Conservation (phyloP, 768 basidiomycete species). For the Austroboletus festivus region DNA sequence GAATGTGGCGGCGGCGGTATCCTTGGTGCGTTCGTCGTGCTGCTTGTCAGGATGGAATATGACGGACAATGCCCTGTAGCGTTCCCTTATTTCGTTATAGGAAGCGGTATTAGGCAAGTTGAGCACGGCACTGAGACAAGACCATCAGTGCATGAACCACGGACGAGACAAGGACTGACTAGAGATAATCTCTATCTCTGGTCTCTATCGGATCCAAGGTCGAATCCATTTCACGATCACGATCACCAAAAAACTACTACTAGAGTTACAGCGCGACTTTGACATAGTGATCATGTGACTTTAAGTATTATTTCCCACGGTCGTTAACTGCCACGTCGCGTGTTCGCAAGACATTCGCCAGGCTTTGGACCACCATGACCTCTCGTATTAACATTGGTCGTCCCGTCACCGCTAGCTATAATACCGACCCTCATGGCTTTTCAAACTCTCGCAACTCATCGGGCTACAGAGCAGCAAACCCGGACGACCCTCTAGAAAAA, state of each 20-base stretch:
- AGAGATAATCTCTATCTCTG: constrained; percentile 21
- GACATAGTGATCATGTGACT: constrained; percentile 27
- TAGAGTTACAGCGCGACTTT: too few species aligned
- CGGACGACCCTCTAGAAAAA: constrained; percentile 80
- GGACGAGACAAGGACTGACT: constrained; percentile 17
- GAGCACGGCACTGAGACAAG: constrained; percentile 54
- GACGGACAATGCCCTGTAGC: constrained; percentile 68
- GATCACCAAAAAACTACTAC: too few species aligned
- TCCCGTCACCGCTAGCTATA: constrained; percentile 58
- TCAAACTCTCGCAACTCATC: constrained; percentile 65
- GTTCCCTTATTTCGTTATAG: constrained; percentile 67
- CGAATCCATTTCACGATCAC: too few species aligned
- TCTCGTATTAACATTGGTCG: constrained; percentile 82
- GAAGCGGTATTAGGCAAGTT: constrained; percentile 67
- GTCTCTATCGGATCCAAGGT: constrained; percentile 7
- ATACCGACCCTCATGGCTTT: constrained; percentile 75
- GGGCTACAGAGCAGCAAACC: constrained; percentile 77
- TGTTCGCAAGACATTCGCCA: neutral
- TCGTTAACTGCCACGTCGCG: constrained; percentile 24
- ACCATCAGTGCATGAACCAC: too few species aligned
- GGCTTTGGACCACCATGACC: constrained; percentile 47
- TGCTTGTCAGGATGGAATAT: constrained; percentile 87
- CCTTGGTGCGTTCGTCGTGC: constrained; percentile 50
- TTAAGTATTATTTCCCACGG: constrained; percentile 20
- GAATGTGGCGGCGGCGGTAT: constrained; percentile 63